Base-by-base conservation (phyloP, 2,329 filamentous ascomycete species). In the Neofusicoccum kwambonambiense region DNA sequence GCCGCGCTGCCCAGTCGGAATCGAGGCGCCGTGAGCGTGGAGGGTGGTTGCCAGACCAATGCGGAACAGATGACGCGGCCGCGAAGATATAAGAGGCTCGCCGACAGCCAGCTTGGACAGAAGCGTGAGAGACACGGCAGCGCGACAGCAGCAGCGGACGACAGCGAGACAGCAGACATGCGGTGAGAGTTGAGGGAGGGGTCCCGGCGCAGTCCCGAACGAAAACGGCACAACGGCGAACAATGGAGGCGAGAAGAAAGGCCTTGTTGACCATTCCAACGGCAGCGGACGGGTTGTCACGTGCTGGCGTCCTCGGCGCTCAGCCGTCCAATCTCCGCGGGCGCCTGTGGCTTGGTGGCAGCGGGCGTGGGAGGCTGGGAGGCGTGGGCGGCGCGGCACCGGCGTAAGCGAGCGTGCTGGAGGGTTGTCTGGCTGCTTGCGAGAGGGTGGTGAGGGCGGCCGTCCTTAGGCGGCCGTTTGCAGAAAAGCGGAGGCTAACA, bases 21-120 rank as follows among this genome's bases (percentile, higher is more conserved):
- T 52, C 3, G 19, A 45, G 54, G 37, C 39, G 17, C 4, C 54
- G 41, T 17, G 17, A 13, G 27, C 41, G 41, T 15, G 39, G 54
- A 37, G 51, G 11, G 13, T 11, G 19, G 54, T 27, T 42, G 39
- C 54, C 31, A 45, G 19, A n/a, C 41, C 17, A 22, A 37, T 34
- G 11, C 52, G 88, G 85, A 7, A 85, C 84, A 0, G 89, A 86
- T 65, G 77, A 86, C 41, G 76, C 79, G n/a, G 82, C 87, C 0
- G 81, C 83, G 0, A 77, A 81, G 44, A 79, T 84, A 61, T 72
- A 79, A 9, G 80, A 86, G 47, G 82, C 86, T 0, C 87, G 90
- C 2, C 93, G 89, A 12, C 35, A 12, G 8, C 74, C 83, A 90
- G 73, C 85, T 22, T 22, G 22, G 22, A 22, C 22, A 22, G 22